phyloP scores from a whole-genome alignment of 1,284 basidiomycete genomes.

The Flammula alnicola region DNA sequence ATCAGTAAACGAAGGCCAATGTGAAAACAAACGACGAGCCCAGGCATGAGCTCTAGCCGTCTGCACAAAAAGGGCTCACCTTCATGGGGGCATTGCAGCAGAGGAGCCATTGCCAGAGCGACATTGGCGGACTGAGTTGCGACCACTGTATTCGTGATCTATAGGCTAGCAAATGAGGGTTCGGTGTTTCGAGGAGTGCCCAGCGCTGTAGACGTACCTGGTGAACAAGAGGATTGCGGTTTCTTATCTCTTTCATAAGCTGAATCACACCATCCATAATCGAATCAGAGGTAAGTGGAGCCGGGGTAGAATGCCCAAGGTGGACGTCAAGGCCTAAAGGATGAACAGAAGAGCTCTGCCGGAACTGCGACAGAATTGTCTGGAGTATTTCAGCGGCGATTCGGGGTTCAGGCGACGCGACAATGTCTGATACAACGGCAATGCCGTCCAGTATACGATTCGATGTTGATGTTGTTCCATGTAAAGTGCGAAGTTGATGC shows the following conservation, averaged over 20 bases:
- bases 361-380: slow-evolving; percentile 50
- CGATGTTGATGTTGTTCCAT: slow-evolving; percentile 67
- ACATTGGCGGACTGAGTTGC: slow-evolving; percentile 92
- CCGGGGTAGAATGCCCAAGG: too few relatives aligned
- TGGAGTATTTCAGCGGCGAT: slow-evolving; percentile 57
- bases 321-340: slow-evolving; percentile 6
- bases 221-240: slow-evolving; percentile 74
- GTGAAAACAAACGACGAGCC: too few relatives aligned
- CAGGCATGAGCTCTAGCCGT: too few relatives aligned
- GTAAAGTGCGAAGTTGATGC: slow-evolving; percentile 81
- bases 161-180: slow-evolving; percentile 1
- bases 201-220: slow-evolving; percentile 55
- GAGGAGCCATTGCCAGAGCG: slow-evolving; percentile 87
- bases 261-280: slow-evolving; percentile 33
- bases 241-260: slow-evolving; percentile 57
- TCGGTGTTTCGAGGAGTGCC: background rate
- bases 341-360: slow-evolving; percentile 14
- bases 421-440: slow-evolving; percentile 91
- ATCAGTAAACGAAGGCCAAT: too few relatives aligned
- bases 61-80: too few relatives aligned
- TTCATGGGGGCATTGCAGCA: too few relatives aligned
- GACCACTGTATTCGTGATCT: slow-evolving; percentile 94
- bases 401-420: slow-evolving; percentile 68
- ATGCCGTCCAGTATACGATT: slow-evolving; percentile 76
- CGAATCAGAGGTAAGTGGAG: slow-evolving; percentile 19